Evolutionary conservation across 2,329 filamentous ascomycete species (phyloP), one percentile per base, ranked within the genome.

Genomic region (Nothomitra cinnamomea): DNA sequence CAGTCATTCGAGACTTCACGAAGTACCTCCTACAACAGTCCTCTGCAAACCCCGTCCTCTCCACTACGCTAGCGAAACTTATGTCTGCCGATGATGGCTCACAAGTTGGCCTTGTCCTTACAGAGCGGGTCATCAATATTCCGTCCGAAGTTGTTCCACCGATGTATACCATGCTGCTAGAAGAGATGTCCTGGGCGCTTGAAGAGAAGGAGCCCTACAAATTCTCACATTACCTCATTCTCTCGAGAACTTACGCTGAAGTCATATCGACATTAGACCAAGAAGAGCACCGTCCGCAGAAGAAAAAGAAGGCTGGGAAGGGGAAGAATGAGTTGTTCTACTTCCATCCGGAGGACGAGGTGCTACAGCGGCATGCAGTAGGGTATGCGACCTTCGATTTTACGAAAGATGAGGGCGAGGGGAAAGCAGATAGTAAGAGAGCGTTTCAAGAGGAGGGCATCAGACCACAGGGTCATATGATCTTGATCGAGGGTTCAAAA

Each of bases 281-380:
- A 53, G 80, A 84, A 62, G 76, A 78, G 43, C 70, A 72, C 5
- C 70, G 71, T 38, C 75, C 80, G 58, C 52, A 73, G 60, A 89
- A 85, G 69, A 85, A 83, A 70, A 78, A 73, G 57, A 76, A 68
- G 56, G 64, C 60, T 0, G 62, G 57, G 1, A 64, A 62, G 45
- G 65, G 58, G 56, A 72, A 75, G 52, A 69, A 72, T 7, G 77
- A 84, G 61, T 73, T 78, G 35, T 94, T 88, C 69, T 94, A 89
- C 69, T 98, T 96, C 73, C 92, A 98, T 65, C 84, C 88, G 0
- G 92, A 98, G 69, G 92, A 98, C 63, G 92, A 96, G 72, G 78
- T 90, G 52, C 70, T 95, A 61, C 80, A 92, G 59, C 80, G 80
- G 63, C 77, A 90, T 68, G 85, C 87, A 2, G 57, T 79, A 40